Conservation (phyloP, 345 rosid species). For the Eucalyptus erythrocorys region DNA sequence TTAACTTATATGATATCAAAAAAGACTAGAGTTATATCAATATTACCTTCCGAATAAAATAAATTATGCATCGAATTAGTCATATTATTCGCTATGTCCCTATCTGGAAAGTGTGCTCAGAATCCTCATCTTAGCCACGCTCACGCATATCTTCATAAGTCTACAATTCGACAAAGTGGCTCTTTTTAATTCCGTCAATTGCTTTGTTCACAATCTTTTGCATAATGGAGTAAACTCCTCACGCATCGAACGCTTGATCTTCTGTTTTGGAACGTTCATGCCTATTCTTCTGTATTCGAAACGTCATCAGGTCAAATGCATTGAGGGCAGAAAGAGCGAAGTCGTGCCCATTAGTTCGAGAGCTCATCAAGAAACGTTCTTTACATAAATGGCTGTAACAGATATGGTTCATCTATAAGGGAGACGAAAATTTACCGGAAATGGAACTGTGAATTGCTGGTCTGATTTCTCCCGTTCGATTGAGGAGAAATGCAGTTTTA, state of each 20-base stretch:
- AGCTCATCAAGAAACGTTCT: neutral
- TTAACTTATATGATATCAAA: neutral
- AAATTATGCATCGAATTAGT: neutral
- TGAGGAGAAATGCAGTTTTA: neutral
- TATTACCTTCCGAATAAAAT: neutral
- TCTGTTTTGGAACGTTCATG: neutral
- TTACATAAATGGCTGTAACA: neutral
- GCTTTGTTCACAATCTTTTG: neutral
- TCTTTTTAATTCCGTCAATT: neutral
- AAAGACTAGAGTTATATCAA: neutral
- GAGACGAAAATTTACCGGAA: neutral
- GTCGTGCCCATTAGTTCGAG: neutral
- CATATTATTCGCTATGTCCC: neutral
- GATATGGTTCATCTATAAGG: neutral
- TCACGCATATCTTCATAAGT: neutral
- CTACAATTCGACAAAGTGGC: neutral
- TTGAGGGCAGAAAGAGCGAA: neutral
- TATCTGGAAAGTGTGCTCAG: neutral
- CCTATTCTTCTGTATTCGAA: neutral
- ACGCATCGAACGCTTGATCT: neutral
- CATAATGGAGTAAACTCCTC: neutral
- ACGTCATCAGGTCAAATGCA: neutral
- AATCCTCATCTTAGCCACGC: neutral
- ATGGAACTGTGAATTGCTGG: neutral
- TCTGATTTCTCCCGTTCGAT: rapidly evolving